These are phyloP conservation scores for Chaetomium strumarium DNA, from an alignment of 2,329 filamentous ascomycete genomes.

Conservation along the genomic window DNA sequence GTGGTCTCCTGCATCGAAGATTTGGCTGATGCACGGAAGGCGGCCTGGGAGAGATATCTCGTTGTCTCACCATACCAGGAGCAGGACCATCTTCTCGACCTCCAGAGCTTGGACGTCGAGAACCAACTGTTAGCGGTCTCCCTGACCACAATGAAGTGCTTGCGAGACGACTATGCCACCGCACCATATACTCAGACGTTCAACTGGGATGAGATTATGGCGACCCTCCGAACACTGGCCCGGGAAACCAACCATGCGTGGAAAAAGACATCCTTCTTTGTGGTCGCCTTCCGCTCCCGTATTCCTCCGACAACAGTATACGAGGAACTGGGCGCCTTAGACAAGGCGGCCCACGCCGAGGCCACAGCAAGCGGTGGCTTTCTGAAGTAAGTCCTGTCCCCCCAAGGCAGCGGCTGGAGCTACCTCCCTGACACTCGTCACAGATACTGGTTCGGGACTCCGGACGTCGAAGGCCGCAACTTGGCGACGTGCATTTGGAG, in stretches of 20 bases:
- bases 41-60: slow-evolving; percentile 36
- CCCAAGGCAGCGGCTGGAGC: background rate
- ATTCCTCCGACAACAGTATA: slow-evolving; percentile 63
- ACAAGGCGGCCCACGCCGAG: slow-evolving; percentile 74
- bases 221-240: slow-evolving; percentile 49
- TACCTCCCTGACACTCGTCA: slow-evolving; percentile 14
- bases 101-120: slow-evolving; percentile 58
- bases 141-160: slow-evolving; percentile 56
- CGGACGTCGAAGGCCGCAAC: slow-evolving; percentile 65
- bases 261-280: slow-evolving; percentile 65
- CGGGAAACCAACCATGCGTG: slow-evolving; percentile 45
- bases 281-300: slow-evolving; percentile 75
- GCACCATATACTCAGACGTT: slow-evolving; percentile 67
- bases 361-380: slow-evolving; percentile 74
- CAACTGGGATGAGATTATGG: slow-evolving; percentile 65
- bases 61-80: slow-evolving; percentile 73
- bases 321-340: slow-evolving; percentile 63
- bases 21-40: background rate
- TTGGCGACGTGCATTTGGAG: slow-evolving; percentile 74
- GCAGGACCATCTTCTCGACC: slow-evolving; percentile 64
- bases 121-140: slow-evolving; percentile 67
- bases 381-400: slow-evolving; percentile 55
- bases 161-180: slow-evolving; percentile 68
- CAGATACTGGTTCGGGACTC: slow-evolving; percentile 82
- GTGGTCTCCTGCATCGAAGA: slow-evolving; percentile 23